Evolutionary conservation across 75 land plant species (phyloP).

Genomic region (Cryptomeria japonica): DNA sequence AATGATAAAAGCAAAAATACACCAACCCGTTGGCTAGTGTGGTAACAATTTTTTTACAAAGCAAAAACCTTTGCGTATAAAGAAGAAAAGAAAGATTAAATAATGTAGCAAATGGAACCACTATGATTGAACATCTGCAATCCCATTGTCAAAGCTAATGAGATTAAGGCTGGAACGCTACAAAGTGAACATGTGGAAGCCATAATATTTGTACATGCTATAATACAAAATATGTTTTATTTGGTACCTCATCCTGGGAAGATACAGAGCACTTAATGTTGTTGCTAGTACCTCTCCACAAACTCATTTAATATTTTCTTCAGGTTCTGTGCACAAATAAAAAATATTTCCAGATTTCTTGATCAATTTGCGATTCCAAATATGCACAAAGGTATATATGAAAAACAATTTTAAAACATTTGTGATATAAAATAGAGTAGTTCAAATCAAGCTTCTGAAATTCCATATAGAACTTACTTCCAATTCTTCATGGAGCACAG

Average conservation of each 20-base stretch:
- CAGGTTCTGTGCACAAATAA: conserved; percentile 22
- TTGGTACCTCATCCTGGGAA: background rate
- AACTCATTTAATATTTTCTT: conserved; percentile 49
- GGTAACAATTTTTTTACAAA: background rate
- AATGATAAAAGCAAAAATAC: background rate
- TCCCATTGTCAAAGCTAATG: background rate
- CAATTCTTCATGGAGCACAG: conserved; percentile 68
- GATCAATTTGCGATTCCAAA: background rate
- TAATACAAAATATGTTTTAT: background rate
- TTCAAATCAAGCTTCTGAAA: background rate
- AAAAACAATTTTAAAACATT: background rate
- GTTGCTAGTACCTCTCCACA: conserved; percentile 4
- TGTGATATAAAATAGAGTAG: background rate
- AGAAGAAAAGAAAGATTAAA: background rate
- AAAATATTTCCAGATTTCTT: conserved; percentile 6
- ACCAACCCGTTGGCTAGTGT: background rate
- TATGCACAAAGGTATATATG: background rate
- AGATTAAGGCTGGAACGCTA: background rate
- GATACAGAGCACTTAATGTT: background rate
- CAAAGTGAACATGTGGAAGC: background rate
- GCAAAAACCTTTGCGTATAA: background rate
- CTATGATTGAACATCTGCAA: background rate
- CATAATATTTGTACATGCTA: background rate
- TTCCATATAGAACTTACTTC: conserved; percentile 25
- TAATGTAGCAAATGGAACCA: background rate